phyloP scores from a whole-genome alignment of 306 rosid species.

The Sechiopsis laciniata region DNA sequence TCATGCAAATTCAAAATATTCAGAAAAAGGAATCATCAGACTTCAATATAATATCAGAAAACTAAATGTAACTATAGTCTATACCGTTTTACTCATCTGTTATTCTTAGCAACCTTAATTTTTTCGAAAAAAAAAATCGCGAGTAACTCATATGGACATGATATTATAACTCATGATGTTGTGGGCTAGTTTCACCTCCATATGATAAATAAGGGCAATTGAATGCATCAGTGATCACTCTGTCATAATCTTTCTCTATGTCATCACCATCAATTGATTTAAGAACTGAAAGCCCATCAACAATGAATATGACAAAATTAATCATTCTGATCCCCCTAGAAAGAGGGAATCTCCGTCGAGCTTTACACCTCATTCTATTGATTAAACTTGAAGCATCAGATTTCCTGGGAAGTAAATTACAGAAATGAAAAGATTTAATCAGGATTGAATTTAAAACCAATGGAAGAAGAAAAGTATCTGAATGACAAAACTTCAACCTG shows the following conservation, averaged over 20 bases:
- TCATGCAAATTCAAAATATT: constrained; percentile 3
- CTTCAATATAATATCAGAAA: neutral
- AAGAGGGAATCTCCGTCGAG: constrained; percentile 29
- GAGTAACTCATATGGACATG: neutral
- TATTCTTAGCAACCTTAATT: neutral
- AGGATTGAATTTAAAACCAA: constrained; percentile 18
- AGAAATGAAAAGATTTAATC: constrained; percentile 25
- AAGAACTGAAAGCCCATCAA: constrained; percentile 56
- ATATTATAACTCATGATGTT: neutral
- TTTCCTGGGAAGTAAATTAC: constrained; percentile 42
- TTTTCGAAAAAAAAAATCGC: neutral
- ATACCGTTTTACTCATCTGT: neutral
- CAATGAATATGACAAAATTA: constrained; percentile 64
- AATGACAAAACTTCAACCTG: constrained; percentile 43
- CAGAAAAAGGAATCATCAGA: constrained; percentile 1
- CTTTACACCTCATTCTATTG: constrained; percentile 41
- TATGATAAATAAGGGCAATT: constrained; percentile 58
- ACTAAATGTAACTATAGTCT: neutral
- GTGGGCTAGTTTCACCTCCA: constrained; percentile 40
- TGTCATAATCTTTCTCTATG: constrained; percentile 29
- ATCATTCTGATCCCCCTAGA: constrained; percentile 46
- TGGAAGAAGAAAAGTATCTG: constrained; percentile 14
- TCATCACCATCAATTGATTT: constrained; percentile 43
- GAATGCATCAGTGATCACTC: constrained; percentile 50
- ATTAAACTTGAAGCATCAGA: constrained; percentile 46